Evolutionary conservation across 768 basidiomycete genomes (phyloP), one percentile per base, ranked within the genome.

Genomic region (Botryobasidium botryosum): DNA sequence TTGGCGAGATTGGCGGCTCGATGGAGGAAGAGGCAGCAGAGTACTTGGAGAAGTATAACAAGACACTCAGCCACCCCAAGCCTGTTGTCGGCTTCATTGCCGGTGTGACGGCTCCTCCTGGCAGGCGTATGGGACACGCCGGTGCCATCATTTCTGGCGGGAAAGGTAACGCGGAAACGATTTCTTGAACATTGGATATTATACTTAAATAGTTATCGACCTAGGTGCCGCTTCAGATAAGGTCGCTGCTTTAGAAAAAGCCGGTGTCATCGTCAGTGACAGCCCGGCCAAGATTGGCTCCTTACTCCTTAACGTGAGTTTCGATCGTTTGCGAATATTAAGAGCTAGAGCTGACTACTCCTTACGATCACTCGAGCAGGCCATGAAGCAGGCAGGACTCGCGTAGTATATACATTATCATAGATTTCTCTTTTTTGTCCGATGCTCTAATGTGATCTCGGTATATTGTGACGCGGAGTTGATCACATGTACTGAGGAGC

Each of bases 1-100:
- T 99, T 55, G 94, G 94, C 49, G 94, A 99, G 66, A 99, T 99
- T 54, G 94, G 94, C 51, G 94, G 94, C 18, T 81, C 86, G 6
- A 94, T 96, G 92, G 94, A 99, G 65, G 94, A 99, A 62, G 92
- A 97, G 52, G 94, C 94, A 5, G 94, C 94, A 4, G 94, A 90
- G 54, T 97, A 92, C 64, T 68, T 99, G 45, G 82, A 84, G 59
- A 70, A 73, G 61, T 80, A 84, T 68, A 99, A 99, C 70, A 84
- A 86, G 65, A 87, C 80, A 23, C 73, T 83, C 43, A 62, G 62
- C 45, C 68, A 77, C 52, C 86, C 86, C 46, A 99, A 99, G 64
- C 94, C 94, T 40, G 88, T 97, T 28, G 87, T 99, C 45, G 85
- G 82, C 31, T 99, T 99, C 64, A 96, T 99, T 57, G 94, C 94